Conservation (phyloP, 2,329 filamentous ascomycete genomes). For the Phyllosticta ampelicida region DNA sequence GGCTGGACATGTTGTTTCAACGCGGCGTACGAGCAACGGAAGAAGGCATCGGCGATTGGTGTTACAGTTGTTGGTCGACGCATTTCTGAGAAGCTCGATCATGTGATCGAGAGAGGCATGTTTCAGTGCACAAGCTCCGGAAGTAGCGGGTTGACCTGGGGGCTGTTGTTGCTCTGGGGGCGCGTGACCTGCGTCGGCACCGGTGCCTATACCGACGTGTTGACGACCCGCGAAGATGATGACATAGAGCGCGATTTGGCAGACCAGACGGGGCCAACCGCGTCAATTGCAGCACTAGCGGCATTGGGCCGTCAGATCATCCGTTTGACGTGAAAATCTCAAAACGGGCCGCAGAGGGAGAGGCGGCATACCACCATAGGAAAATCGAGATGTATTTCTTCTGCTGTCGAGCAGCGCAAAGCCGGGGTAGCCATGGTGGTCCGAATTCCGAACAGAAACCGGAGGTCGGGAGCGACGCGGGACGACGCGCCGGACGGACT, state of each 20-base stretch:
- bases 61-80: background rate
- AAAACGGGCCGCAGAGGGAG: background rate
- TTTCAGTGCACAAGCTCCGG: background rate
- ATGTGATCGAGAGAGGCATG: background rate
- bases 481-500: background rate
- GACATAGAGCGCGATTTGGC: background rate
- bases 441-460: background rate
- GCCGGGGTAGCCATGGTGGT: background rate
- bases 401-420: background rate
- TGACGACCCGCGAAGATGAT: too few relatives aligned
- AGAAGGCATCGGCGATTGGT: background rate
- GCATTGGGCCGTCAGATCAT: background rate
- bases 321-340: background rate
- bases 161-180: background rate
- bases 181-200: background rate
- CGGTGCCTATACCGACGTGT: background rate
- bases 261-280: background rate
- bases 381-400: background rate
- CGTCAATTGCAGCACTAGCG: background rate
- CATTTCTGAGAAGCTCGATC: background rate
- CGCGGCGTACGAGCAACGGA: background rate
- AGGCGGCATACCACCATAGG: background rate
- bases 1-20: background rate
- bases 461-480: background rate
- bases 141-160: background rate